Conservation (phyloP, 805 yeast species). For the Kluyveromyces dobzhanskii region DNA sequence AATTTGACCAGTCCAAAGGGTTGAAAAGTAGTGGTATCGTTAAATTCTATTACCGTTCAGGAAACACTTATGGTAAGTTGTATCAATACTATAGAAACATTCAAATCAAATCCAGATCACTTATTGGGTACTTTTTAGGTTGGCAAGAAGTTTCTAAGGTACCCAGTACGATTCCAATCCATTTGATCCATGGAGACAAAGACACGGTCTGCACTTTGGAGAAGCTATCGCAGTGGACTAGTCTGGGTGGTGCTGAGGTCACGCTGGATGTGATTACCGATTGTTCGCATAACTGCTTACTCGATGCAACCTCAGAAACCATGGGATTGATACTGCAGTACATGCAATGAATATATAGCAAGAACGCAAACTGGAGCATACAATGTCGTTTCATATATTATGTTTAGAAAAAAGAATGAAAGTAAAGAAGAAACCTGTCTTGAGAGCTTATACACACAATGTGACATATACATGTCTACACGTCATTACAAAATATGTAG, state of each 20-base stretch:
- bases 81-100: slow-evolving; percentile 26
- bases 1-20: slow-evolving; percentile 26
- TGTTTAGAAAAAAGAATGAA: not conserved
- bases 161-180: slow-evolving; percentile 6
- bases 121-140: slow-evolving; percentile 24
- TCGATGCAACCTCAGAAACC: slow-evolving; percentile 2
- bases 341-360: too few species aligned
- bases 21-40: slow-evolving; percentile 25
- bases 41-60: slow-evolving; percentile 17
- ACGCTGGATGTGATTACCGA: not conserved
- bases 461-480: not conserved
- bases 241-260: not conserved
- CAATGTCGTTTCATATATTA: too few species aligned
- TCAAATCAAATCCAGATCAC: slow-evolving; percentile 21
- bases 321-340: not conserved
- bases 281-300: slow-evolving; percentile 2
- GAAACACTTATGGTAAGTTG: slow-evolving; percentile 17
- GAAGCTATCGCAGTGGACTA: not conserved
- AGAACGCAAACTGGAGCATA: too few species aligned
- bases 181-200: slow-evolving; percentile 23
- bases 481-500: not conserved
- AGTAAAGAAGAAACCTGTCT: not conserved
- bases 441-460: not conserved
- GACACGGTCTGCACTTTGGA: slow-evolving; percentile 20
- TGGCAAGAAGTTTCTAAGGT: slow-evolving; percentile 14